phyloP scores from a whole-genome alignment of 139 green algal genomes.

The Dunaliella sp. region DNA sequence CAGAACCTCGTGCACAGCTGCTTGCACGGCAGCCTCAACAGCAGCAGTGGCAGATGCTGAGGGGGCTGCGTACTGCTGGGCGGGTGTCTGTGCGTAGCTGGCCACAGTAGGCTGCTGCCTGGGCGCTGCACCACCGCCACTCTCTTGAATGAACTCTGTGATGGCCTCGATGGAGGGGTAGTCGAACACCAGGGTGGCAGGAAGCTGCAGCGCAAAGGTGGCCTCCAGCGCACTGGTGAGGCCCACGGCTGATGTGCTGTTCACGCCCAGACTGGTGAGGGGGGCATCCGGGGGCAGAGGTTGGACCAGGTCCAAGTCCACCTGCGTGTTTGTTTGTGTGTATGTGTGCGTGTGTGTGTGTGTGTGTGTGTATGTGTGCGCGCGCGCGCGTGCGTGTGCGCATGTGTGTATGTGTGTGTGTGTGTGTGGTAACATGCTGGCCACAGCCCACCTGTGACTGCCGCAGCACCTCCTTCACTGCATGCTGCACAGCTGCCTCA shows the following conservation, averaged over 20 bases:
- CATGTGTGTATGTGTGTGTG: conserved; percentile 10
- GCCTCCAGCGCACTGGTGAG: conserved; percentile 39
- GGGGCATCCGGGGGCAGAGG: neutral
- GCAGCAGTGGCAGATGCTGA: too few relatives aligned
- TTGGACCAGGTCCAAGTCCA: neutral
- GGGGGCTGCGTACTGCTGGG: neutral
- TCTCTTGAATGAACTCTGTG: conserved; percentile 20
- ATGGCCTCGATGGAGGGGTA: conserved; percentile 51
- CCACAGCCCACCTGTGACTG: neutral
- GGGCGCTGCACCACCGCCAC: neutral
- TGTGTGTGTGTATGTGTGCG: neutral
- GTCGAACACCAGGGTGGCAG: conserved; percentile 64
- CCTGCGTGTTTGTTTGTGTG: neutral
- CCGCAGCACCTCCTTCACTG: neutral
- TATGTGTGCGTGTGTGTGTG: neutral
- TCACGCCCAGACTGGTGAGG: conserved; percentile 55
- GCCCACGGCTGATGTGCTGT: conserved; percentile 47
- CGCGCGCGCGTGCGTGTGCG: neutral
- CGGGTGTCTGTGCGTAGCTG: too few relatives aligned
- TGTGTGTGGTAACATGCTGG: neutral
- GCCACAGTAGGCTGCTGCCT: conserved; percentile 7
- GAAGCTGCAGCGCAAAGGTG: conserved; percentile 36
- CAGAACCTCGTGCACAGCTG: neutral
- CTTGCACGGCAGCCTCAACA: neutral
- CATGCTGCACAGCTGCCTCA: neutral